Evolutionary conservation across 208 protist species (phyloP), one percentile per base, ranked within the genome.

Genomic region (Acanthamoeba culbertsoni): DNA sequence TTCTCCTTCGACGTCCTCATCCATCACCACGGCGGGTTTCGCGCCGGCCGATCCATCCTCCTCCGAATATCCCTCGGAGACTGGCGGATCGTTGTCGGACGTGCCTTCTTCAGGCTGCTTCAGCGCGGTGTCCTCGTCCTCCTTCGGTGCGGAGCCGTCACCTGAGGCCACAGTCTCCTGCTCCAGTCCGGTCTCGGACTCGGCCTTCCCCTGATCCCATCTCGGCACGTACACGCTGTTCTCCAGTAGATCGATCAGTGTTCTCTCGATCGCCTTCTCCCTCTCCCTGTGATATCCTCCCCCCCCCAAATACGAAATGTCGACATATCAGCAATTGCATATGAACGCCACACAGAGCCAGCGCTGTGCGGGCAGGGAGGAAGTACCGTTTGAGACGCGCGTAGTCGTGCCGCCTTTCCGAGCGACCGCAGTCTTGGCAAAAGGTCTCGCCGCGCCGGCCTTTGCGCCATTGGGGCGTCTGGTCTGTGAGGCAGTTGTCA

Each of bases 381-480:
- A n/a, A n/a, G 68, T 23, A 79, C 68, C 42, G 31, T 20, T 79
- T 79, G 37, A 79, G 68, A 28, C 68, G 68, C 37, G 68, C 77
- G 46, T 88, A 88, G 48, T 88, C 51, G 48, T 88, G 77, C 1
- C 51, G 28, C 77, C 77, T n/a, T 33, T 88, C 77, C 31, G 77
- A 55, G 26, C 77, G 51, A 10, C 77, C 77, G 77, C 77, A 88
- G 48, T 88, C 51, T 33, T 88, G 48, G 48, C 77, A 88, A 16
- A 88, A 88, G 77, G 77, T 88, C 77, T 88, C 77, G 28, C 77
- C 77, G 48, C 77, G 77, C 12, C 77, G 77, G 77, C 77, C 77
- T 48, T 88, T 88, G 33, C 77, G 77, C 77, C 77, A 88, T 33
- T 62, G 77, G 51, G 77, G 33, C 77, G 77, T 88, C 77, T 88